phyloP scores from a whole-genome alignment of 225 moss, liverwort and hornwort genomes.

The Physcomitrium patens region DNA sequence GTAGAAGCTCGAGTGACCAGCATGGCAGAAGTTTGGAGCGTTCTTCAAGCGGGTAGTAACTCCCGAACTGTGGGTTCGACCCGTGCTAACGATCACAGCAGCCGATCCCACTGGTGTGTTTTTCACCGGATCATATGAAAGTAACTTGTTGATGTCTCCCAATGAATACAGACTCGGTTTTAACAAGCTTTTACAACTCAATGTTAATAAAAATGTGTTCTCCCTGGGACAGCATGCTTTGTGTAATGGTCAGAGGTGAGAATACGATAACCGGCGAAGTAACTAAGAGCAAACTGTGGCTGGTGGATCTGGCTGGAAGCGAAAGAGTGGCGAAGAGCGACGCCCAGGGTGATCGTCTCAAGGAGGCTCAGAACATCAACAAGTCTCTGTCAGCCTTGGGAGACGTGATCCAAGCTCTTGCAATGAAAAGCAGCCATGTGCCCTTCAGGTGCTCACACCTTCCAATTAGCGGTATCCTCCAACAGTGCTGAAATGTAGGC shows the following conservation, averaged over 20 bases:
- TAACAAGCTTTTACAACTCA: not conserved
- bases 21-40: constrained; percentile 95
- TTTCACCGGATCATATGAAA: not conserved
- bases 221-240: constrained; percentile 75
- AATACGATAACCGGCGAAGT: constrained; percentile 78
- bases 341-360: constrained; percentile 91
- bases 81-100: constrained; percentile 94
- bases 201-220: not conserved
- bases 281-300: constrained; percentile 95
- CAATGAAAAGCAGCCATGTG: constrained; percentile 93
- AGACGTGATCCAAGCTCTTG: constrained; percentile 94
- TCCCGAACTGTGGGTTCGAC: constrained; percentile 89
- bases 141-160: not conserved
- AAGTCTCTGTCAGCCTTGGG: constrained; percentile 92
- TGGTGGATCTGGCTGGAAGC: constrained; percentile 96
- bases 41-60: constrained; percentile 89
- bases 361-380: constrained; percentile 96
- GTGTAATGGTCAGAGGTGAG: constrained; percentile 92
- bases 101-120: constrained; percentile 90
- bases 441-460: constrained; percentile 68
- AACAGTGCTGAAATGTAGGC: too few relatives aligned
- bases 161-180: too few relatives aligned
- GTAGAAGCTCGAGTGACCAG: constrained; percentile 78
- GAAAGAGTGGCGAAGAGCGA: constrained; percentile 98
- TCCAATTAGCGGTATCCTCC: too few relatives aligned